Percentiles rank a stretch among this genome's conserved stretches.
phyloP scores from a whole-genome alignment of 1,284 basidiomycete genomes.

The Pterulicium gracile region DNA sequence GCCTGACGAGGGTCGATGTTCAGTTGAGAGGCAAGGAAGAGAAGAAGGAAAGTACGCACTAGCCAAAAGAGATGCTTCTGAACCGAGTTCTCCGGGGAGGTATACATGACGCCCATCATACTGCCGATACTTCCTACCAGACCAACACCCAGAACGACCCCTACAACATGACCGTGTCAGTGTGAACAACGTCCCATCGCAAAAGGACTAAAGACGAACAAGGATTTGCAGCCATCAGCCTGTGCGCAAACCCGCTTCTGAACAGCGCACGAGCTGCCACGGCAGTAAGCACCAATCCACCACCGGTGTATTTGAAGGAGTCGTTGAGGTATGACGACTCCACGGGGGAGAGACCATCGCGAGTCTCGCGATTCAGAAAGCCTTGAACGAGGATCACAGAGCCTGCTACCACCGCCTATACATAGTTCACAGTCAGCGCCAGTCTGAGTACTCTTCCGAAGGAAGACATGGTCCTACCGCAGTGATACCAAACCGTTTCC shows the following conservation, averaged over 20 bases:
- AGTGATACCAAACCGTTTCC: slow-evolving; percentile 39
- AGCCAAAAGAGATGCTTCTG: slow-evolving; percentile 75
- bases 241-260: slow-evolving; percentile 60
- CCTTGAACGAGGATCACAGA: slow-evolving; percentile 52
- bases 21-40: not conserved
- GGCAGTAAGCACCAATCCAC: slow-evolving; percentile 69
- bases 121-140: slow-evolving; percentile 68
- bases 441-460: not conserved
- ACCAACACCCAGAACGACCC: slow-evolving; percentile 78
- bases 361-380: slow-evolving; percentile 69
- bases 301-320: slow-evolving; percentile 81
- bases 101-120: slow-evolving; percentile 73
- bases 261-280: slow-evolving; percentile 73
- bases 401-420: slow-evolving; percentile 59
- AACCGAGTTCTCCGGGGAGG: slow-evolving; percentile 58
- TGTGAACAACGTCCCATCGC: not conserved
- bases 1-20: slow-evolving; percentile 34
- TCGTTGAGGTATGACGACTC: slow-evolving; percentile 71
- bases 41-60: slow-evolving; percentile 26
- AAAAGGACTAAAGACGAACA: slow-evolving; percentile 33
- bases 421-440: not conserved
- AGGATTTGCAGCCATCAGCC: slow-evolving; percentile 81
- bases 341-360: slow-evolving; percentile 47
- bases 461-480: slow-evolving; percentile 25
- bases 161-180: slow-evolving; percentile 21